phyloP scores from a whole-genome alignment of 345 rosid genomes.

The Conringia planisiliqua region DNA sequence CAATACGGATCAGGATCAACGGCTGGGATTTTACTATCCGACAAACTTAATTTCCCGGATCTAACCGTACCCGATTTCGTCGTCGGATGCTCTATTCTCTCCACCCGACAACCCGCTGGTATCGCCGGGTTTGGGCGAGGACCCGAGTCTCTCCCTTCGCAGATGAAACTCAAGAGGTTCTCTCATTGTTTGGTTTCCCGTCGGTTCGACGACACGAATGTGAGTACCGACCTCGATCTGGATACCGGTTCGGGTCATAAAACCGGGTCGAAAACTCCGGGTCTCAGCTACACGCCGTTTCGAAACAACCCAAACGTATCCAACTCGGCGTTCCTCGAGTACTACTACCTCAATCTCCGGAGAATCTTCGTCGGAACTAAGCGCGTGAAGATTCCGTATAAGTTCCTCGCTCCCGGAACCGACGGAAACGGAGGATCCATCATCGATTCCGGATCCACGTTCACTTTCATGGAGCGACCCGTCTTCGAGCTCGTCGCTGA shows the following conservation, averaged over 20 bases:
- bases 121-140: slow-evolving; percentile 88
- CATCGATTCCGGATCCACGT: slow-evolving; percentile 87
- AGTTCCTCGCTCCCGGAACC: slow-evolving; percentile 45
- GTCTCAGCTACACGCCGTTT: slow-evolving; percentile 67
- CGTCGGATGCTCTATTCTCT: slow-evolving; percentile 74
- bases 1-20: slow-evolving; percentile 80
- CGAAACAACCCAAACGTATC: slow-evolving; percentile 39
- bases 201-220: slow-evolving; percentile 55
- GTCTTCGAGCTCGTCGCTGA: slow-evolving; percentile 48
- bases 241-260: slow-evolving; percentile 45
- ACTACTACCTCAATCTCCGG: slow-evolving; percentile 62
- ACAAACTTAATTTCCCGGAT: slow-evolving; percentile 49
- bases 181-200: slow-evolving; percentile 78
- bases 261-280: slow-evolving; percentile 39
- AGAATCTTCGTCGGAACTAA: slow-evolving; percentile 56
- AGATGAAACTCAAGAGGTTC: slow-evolving; percentile 62
- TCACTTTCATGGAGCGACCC: slow-evolving; percentile 76
- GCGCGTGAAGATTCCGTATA: slow-evolving; percentile 59
- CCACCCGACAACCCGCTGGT: slow-evolving; percentile 84
- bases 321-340: slow-evolving; percentile 41
- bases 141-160: slow-evolving; percentile 63
- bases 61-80: slow-evolving; percentile 50
- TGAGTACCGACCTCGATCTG: slow-evolving; percentile 53
- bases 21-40: slow-evolving; percentile 59
- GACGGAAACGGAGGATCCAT: slow-evolving; percentile 82